Conservation (phyloP, 768 basidiomycete genomes). For the Boletus edulis region DNA sequence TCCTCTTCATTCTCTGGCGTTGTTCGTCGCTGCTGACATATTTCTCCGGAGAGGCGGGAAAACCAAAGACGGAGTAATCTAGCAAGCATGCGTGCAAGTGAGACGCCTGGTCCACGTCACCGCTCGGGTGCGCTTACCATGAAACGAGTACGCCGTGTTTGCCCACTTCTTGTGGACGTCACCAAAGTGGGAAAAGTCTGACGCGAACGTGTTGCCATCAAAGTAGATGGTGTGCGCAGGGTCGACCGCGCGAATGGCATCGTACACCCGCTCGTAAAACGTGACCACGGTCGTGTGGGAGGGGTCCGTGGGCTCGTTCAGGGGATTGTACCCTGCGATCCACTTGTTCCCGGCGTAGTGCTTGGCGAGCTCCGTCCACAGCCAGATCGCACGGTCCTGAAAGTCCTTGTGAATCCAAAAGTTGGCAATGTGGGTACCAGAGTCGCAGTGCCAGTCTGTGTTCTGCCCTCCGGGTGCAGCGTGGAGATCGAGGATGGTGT, state of each 20-base stretch:
- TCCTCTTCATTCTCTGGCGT: conserved; percentile 46
- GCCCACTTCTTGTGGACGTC: conserved; percentile 60
- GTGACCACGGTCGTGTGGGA: conserved; percentile 59
- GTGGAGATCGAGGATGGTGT: conserved; percentile 80
- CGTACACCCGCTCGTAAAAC: conserved; percentile 69
- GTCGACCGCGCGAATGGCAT: conserved; percentile 70
- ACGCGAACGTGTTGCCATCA: conserved; percentile 83
- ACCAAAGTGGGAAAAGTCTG: conserved; percentile 72
- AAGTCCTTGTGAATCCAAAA: conserved; percentile 87
- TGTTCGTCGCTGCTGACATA: conserved; percentile 58
- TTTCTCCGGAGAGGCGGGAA: conserved; percentile 55
- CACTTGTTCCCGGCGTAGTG: conserved; percentile 78
- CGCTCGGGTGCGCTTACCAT: conserved; percentile 41
- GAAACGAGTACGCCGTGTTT: conserved; percentile 76
- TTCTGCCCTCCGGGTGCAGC: conserved; percentile 74
- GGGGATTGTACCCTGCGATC: conserved; percentile 84
- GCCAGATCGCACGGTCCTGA: conserved; percentile 74
- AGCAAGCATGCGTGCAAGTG: neutral
- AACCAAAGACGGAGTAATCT: conserved; percentile 53
- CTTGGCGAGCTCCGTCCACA: conserved; percentile 73
- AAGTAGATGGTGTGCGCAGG: conserved; percentile 72
- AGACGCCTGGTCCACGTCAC: neutral
- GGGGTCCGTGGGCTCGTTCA: conserved; percentile 79
- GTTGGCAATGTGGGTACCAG: conserved; percentile 64
- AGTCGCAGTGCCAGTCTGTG: conserved; percentile 78